These are phyloP conservation scores for Lipomyces sp. DNA, from an alignment of 805 yeast species.

Conservation along the genomic window DNA sequence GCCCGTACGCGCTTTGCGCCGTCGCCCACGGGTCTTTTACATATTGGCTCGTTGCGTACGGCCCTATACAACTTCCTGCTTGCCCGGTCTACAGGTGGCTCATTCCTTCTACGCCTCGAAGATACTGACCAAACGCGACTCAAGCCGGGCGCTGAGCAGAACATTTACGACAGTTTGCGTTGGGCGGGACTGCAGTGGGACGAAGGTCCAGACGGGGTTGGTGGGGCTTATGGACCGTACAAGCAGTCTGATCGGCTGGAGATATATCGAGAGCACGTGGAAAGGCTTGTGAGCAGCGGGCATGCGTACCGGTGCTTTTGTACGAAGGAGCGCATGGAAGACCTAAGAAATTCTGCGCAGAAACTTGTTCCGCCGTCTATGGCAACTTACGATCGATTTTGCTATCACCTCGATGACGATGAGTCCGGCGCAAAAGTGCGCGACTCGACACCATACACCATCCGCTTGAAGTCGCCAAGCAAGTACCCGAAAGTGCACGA, in stretches of 20 bases:
- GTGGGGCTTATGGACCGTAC: conserved; percentile 66
- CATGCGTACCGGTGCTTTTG: conserved; percentile 87
- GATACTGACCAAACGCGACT: conserved; percentile 71
- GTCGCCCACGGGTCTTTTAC: conserved; percentile 95
- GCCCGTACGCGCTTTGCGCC: conserved; percentile 95
- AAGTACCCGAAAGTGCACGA: conserved; percentile 66
- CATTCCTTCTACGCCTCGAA: conserved; percentile 77
- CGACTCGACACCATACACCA: conserved; percentile 45
- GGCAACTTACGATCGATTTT: conserved; percentile 85
- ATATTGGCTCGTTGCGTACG: conserved; percentile 88
- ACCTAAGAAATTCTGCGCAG: conserved; percentile 68
- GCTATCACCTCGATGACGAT: conserved; percentile 47
- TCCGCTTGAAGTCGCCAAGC: conserved; percentile 76
- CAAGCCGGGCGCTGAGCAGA: conserved; percentile 67
- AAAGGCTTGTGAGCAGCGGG: conserved; percentile 45
- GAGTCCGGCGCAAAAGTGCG: conserved; percentile 39
- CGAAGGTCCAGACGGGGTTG: conserved; percentile 66
- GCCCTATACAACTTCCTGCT: conserved; percentile 84
- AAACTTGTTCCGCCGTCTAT: conserved; percentile 81
- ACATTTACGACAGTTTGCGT: conserved; percentile 66
- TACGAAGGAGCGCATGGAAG: conserved; percentile 68
- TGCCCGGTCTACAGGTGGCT: conserved; percentile 77
- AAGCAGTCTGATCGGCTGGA: conserved; percentile 75
- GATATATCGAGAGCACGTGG: conserved; percentile 62
- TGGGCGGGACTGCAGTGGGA: conserved; percentile 79